Percentiles rank a stretch among this genome's conserved stretches.
phyloP scores from a whole-genome alignment of 495 filamentous ascomycete species.

The Aspergillus cavernicola region DNA sequence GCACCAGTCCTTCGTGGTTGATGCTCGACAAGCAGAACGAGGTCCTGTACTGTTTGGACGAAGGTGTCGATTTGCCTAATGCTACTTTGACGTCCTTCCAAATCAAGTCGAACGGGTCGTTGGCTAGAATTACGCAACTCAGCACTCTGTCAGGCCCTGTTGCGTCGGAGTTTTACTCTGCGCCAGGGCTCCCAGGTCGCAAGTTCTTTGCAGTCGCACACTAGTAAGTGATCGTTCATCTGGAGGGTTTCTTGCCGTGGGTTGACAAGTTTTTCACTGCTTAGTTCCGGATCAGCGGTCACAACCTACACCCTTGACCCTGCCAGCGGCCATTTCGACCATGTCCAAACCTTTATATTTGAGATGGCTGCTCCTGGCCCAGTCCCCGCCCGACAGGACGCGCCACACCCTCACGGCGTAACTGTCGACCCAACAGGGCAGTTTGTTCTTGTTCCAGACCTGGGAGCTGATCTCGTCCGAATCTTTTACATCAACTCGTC shows the following conservation, averaged over 20 bases:
- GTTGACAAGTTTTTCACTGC: too few relatives aligned
- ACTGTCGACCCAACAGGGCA: slow-evolving; percentile 57
- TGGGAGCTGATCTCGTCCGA: slow-evolving; percentile 61
- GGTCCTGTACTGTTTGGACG: slow-evolving; percentile 20
- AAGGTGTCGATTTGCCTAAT: slow-evolving; percentile 17
- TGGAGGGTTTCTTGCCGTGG: too few relatives aligned
- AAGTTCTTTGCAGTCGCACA: slow-evolving; percentile 25
- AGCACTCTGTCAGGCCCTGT: slow-evolving; percentile 17
- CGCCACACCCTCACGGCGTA: slow-evolving; percentile 59
- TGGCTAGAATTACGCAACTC: slow-evolving; percentile 10
- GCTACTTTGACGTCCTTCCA: slow-evolving; percentile 19
- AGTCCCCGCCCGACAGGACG: slow-evolving; percentile 49
- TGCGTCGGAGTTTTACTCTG: slow-evolving; percentile 17
- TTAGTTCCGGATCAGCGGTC: slow-evolving; percentile 17
- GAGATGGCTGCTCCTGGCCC: slow-evolving; percentile 40
- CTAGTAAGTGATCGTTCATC: slow-evolving; percentile 33
- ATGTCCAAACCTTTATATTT: slow-evolving; percentile 44
- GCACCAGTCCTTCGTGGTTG: slow-evolving; percentile 21
- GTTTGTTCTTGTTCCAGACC: slow-evolving; percentile 61
- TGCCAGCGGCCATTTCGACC: slow-evolving; percentile 11
- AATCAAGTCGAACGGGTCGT: slow-evolving; percentile 12
- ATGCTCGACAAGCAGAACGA: slow-evolving; percentile 13
- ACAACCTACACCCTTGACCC: slow-evolving; percentile 17
- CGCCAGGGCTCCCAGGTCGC: slow-evolving; percentile 6
- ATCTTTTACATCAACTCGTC: slow-evolving; percentile 46